Conservation (phyloP, 2,329 filamentous ascomycete species). For the Alternaria brassicicola region DNA sequence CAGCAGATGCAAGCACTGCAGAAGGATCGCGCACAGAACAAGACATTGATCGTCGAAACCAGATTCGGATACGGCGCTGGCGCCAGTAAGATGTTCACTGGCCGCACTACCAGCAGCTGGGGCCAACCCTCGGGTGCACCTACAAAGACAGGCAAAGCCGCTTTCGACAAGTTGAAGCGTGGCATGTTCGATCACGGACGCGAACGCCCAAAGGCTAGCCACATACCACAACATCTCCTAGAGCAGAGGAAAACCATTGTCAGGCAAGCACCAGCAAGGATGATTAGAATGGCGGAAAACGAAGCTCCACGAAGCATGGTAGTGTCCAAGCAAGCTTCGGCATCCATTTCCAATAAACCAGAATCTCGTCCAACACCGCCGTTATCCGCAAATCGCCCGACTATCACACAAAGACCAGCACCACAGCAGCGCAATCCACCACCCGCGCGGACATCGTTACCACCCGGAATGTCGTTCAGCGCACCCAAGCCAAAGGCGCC, state of each 20-base stretch:
- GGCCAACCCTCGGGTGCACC: slow-evolving; percentile 34
- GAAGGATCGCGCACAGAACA: slow-evolving; percentile 37
- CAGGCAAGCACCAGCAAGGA: slow-evolving; percentile 36
- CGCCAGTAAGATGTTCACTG: slow-evolving; percentile 23
- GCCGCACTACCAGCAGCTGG: slow-evolving; percentile 25
- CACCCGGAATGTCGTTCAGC: slow-evolving; percentile 37
- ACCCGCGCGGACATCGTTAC: slow-evolving; percentile 32
- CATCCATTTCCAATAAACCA: slow-evolving; percentile 21
- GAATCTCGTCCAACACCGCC: slow-evolving; percentile 10
- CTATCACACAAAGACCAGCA: slow-evolving; percentile 33
- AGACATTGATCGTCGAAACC: slow-evolving; percentile 41
- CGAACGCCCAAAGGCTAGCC: slow-evolving; percentile 38
- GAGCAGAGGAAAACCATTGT: slow-evolving; percentile 32
- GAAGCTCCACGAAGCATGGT: slow-evolving; percentile 33
- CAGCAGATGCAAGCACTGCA: slow-evolving; percentile 42
- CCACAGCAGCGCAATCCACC: slow-evolving; percentile 18
- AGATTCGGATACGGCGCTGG: slow-evolving; percentile 32
- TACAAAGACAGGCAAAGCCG: slow-evolving; percentile 43
- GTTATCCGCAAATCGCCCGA: slow-evolving; percentile 16
- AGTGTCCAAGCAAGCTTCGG: slow-evolving; percentile 35
- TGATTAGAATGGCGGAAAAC: slow-evolving; percentile 41
- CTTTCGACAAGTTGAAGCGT: slow-evolving; percentile 43
- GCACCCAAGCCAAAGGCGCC: slow-evolving; percentile 33
- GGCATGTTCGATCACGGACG: slow-evolving; percentile 43
- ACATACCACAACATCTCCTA: slow-evolving; percentile 38